Evolutionary conservation across 768 basidiomycete species (phyloP).

Genomic region (Lactarius deliciosus): DNA sequence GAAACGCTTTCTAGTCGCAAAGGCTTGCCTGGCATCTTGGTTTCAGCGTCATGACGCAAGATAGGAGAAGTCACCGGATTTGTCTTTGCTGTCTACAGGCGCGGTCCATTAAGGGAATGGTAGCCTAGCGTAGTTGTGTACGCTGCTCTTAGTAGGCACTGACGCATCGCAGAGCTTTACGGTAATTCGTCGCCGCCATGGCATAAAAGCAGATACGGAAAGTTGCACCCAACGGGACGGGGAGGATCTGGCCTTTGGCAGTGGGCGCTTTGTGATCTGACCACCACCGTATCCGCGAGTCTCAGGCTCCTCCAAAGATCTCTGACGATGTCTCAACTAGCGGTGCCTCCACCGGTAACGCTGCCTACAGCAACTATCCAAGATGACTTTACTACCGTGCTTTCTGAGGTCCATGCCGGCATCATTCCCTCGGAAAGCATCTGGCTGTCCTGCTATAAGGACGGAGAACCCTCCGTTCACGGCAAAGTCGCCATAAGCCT

Average conservation of each 20-base stretch:
- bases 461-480: constrained; percentile 26
- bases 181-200: background rate
- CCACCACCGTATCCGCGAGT: background rate
- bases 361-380: constrained; percentile 28
- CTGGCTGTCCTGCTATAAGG: constrained; percentile 30
- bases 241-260: no score
- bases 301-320: background rate
- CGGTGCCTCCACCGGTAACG: constrained; percentile 16
- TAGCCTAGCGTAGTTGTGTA: background rate
- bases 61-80: background rate
- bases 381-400: constrained; percentile 25
- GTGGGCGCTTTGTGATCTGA: background rate
- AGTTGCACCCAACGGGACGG: background rate
- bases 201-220: background rate
- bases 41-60: background rate
- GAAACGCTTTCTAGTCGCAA: background rate
- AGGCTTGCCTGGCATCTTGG: background rate
- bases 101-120: no score
- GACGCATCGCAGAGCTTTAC: background rate
- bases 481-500: constrained; percentile 24
- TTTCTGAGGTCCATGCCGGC: constrained; percentile 28
- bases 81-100: background rate
- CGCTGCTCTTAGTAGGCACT: background rate
- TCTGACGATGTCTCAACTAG: background rate
- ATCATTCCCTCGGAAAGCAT: constrained; percentile 26